These are phyloP conservation scores for Coniochaeta pulveracea DNA, from an alignment of 2,329 filamentous ascomycete genomes.

Conservation along the genomic window DNA sequence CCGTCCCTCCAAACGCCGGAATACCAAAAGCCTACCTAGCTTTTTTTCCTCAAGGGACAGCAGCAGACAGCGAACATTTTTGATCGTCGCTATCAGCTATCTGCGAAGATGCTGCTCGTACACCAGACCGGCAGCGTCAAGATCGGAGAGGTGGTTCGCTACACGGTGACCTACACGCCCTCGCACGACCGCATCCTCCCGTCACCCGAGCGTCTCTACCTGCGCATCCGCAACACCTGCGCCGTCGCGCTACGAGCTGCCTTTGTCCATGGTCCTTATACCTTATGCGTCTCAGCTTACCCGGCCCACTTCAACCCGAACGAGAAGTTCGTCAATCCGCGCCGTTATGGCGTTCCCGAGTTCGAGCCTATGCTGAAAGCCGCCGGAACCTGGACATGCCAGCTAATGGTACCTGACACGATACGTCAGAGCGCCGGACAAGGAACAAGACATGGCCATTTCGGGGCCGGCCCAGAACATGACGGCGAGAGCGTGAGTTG, in stretches of 20 bases:
- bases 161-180: conserved; percentile 85
- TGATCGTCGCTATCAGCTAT: background rate
- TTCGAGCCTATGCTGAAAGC: conserved; percentile 97
- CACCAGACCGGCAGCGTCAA: conserved; percentile 88
- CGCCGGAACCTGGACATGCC: conserved; percentile 74
- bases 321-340: conserved; percentile 57
- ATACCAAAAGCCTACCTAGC: too few relatives aligned
- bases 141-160: conserved; percentile 88
- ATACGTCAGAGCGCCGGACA: conserved; percentile 55
- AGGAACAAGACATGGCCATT: conserved; percentile 30
- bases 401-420: conserved; percentile 67
- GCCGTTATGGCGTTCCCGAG: conserved; percentile 67
- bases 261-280: conserved; percentile 94
- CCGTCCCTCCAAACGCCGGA: background rate
- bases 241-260: conserved; percentile 85
- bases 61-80: background rate
- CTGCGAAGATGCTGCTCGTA: conserved; percentile 65
- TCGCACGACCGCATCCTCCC: conserved; percentile 82
- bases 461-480: conserved; percentile 31
- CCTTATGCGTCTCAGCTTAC: conserved; percentile 75
- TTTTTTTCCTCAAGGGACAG: background rate
- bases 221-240: conserved; percentile 87
- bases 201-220: conserved; percentile 65
- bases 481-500: conserved; percentile 57
- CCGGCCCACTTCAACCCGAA: conserved; percentile 78